Evolutionary conservation across 78 protist genomes (phyloP), one percentile per base, ranked within the genome.

Genomic region (Diacronema lutheri): DNA sequence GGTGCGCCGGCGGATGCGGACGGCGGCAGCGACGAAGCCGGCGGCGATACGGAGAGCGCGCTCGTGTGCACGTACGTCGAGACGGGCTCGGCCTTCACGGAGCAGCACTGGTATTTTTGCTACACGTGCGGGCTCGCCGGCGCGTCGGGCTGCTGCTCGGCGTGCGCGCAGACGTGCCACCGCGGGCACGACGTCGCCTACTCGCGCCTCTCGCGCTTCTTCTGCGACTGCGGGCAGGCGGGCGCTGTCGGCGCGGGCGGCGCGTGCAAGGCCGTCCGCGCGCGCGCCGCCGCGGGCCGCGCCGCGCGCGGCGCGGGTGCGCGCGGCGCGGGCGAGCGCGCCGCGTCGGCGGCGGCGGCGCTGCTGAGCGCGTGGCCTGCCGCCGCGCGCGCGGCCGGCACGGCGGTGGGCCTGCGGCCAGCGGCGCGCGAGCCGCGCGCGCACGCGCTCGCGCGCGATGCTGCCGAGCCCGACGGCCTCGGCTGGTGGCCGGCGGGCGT

Each of bases 71-170:
- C 89, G n/a, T 89, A 21, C 76, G 50, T 57, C 26, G 33, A 0
- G 40, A 89, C 92, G 26, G 81, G 83, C 33, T 25, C 37, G 56
- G 69, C 72, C 73, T 85, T 81, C 62, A 25, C 65, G 21, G 88
- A 89, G 69, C 92, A 89, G 89, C 92, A 90, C 69, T 93, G 95
- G 95, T 94, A 94, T 57, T 91, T 77, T 84, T 94, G 96, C 78
- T 94, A 90, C 76, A 93, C 96, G 14, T 94, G 96, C 84, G 81
- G 86, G 14, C 91, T 94, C 38, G 68, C 86, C 19, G 31, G 61
- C 37, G 68, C 87, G 19, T 90, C 91, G 83, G 96, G 96, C 38
- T 93, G 95, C 84, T 94, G 96, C 64, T 81, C 94, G 14, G 86
- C 86, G 25, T 94, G 96, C 79, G 95, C 89, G 4, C 87, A 68